These are phyloP conservation scores for Acer campestre DNA, from an alignment of 345 rosid species.

Conservation along the genomic window DNA sequence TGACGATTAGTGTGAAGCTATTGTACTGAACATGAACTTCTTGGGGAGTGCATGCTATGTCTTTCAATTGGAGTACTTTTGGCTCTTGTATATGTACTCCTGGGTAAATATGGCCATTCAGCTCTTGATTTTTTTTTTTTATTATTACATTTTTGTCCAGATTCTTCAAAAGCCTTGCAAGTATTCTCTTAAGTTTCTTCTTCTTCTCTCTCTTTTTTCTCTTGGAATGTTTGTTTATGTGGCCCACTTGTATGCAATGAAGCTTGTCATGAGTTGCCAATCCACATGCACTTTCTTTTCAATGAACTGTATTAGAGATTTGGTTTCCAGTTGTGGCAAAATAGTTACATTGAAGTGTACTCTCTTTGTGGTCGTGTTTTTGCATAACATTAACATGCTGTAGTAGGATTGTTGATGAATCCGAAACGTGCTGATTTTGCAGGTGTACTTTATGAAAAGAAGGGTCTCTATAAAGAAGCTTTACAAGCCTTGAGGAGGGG, in stretches of 20 bases:
- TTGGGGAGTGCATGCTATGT: background rate
- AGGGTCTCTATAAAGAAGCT: constrained; percentile 63
- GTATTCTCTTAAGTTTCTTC: background rate
- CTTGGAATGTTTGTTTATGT: background rate
- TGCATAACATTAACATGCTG: background rate
- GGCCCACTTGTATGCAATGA: background rate
- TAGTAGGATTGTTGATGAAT: background rate
- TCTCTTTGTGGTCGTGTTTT: background rate
- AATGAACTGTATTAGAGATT: background rate
- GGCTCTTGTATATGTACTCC: background rate
- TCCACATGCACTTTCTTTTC: background rate
- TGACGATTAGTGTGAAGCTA: background rate
- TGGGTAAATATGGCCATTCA: background rate
- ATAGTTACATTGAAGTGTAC: background rate
- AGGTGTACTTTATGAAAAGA: constrained; percentile 60
- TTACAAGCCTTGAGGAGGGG: constrained; percentile 51
- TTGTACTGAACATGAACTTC: background rate
- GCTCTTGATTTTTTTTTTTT: background rate
- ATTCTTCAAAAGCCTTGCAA: background rate
- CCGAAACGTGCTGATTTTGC: constrained; percentile 3
- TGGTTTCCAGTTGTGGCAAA: background rate
- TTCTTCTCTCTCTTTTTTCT: background rate
- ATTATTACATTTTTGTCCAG: background rate
- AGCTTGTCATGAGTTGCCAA: background rate
- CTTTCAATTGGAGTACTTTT: background rate